phyloP scores from a whole-genome alignment of 106 monocot genomes.

The Xerophyta viscosa region DNA sequence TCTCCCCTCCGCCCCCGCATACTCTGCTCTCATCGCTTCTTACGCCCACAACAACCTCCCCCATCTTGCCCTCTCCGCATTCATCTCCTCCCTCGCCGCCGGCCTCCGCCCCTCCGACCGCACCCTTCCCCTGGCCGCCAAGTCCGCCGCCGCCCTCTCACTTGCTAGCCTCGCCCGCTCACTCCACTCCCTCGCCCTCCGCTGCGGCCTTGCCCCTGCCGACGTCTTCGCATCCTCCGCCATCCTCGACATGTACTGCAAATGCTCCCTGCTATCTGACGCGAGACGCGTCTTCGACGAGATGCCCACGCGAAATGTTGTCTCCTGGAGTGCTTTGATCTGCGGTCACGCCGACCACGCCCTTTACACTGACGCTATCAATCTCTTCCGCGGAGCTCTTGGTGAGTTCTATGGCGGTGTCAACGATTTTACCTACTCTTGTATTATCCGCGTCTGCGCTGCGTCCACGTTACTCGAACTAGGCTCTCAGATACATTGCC shows the following conservation, averaged over 20 bases:
- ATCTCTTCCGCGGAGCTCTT: slow-evolving; percentile 37
- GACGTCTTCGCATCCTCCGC: slow-evolving; percentile 50
- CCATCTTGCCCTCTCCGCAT: slow-evolving; percentile 25
- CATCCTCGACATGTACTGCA: slow-evolving; percentile 58
- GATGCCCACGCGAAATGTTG: slow-evolving; percentile 56
- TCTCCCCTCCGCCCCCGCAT: slow-evolving; percentile 26
- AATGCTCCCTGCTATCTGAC: slow-evolving; percentile 23
- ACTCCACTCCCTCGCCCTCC: slow-evolving; percentile 41
- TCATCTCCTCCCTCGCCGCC: slow-evolving; percentile 34
- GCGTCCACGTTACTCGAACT: slow-evolving; percentile 42
- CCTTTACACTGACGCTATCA: slow-evolving; percentile 17
- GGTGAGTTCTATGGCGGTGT: slow-evolving; percentile 2
- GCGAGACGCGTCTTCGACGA: slow-evolving; percentile 45
- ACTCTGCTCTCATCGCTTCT: slow-evolving; percentile 57
- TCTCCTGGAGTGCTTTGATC: slow-evolving; percentile 67
- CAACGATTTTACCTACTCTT: slow-evolving; percentile 64
- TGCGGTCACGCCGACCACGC: slow-evolving; percentile 46
- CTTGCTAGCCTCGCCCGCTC: slow-evolving; percentile 13
- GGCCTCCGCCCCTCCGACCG: slow-evolving; percentile 36
- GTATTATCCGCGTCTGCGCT: slow-evolving; percentile 39
- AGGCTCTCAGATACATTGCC: slow-evolving; percentile 43
- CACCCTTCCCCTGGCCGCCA: slow-evolving; percentile 48
- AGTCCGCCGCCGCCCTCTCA: slow-evolving; percentile 32
- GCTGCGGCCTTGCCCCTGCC: slow-evolving; percentile 7
- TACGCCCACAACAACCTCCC: slow-evolving; percentile 55